These are phyloP conservation scores for Saturnispora gosingensis DNA, from an alignment of 805 yeast genomes.

Conservation along the genomic window DNA sequence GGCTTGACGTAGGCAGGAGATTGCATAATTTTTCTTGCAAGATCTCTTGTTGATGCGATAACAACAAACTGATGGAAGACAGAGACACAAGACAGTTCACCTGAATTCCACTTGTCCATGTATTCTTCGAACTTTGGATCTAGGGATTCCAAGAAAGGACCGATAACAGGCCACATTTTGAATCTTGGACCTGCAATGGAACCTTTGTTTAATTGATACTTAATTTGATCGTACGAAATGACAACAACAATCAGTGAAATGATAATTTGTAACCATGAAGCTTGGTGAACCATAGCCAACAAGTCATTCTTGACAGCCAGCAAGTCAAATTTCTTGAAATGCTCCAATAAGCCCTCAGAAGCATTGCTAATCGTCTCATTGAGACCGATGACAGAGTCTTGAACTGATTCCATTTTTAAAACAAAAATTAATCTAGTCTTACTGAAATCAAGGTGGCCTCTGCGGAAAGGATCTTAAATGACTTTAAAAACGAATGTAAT, in stretches of 20 bases:
- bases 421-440: background rate
- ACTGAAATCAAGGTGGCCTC: background rate
- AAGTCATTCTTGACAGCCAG: background rate
- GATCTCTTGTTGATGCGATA: conserved; percentile 80
- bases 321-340: background rate
- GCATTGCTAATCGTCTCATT: background rate
- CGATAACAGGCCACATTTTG: conserved; percentile 91
- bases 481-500: background rate
- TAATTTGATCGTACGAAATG: conserved; percentile 63
- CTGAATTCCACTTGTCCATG: conserved; percentile 87
- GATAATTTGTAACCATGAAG: conserved; percentile 46
- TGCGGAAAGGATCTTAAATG: background rate
- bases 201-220: conserved; percentile 76
- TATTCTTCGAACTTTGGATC: conserved; percentile 96
- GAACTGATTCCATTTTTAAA: conserved; percentile 13
- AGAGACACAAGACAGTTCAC: conserved; percentile 92
- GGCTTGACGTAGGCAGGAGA: conserved; percentile 89
- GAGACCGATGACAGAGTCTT: conserved; percentile 14
- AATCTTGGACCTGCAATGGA: conserved; percentile 80
- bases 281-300: background rate
- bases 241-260: conserved; percentile 38
- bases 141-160: conserved; percentile 88
- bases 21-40: conserved; percentile 77
- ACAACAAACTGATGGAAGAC: conserved; percentile 97
- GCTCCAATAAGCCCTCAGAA: background rate